Evolutionary conservation across 1,284 basidiomycete species (phyloP).

Genomic region (Leccinum pallidistipes): DNA sequence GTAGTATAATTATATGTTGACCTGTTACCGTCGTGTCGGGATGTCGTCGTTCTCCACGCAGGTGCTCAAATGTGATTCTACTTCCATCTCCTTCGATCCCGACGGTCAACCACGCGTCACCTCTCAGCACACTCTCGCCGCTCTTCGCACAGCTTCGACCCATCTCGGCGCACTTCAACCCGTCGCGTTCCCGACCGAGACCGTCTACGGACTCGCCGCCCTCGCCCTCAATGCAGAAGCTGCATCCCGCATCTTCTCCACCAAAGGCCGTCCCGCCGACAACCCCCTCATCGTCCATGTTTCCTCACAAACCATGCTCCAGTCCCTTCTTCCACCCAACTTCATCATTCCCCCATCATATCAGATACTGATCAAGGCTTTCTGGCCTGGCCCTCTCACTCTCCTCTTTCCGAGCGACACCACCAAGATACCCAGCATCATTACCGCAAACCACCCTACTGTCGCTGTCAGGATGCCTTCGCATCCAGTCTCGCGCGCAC

Average conservation of each 20-base stretch:
- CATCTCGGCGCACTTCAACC: constrained; percentile 47
- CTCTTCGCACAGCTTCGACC: constrained; percentile 49
- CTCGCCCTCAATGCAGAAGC: constrained; percentile 73
- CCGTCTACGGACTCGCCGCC: constrained; percentile 96
- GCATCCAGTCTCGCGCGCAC: constrained; percentile 88
- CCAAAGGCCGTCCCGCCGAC: constrained; percentile 92
- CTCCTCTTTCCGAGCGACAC: constrained; percentile 83
- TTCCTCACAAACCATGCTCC: constrained; percentile 83
- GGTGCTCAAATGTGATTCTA: constrained; percentile 55
- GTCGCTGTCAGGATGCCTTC: constrained; percentile 95
- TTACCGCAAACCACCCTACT: constrained; percentile 80
- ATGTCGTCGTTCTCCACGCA: constrained; percentile 18
- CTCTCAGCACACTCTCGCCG: constrained; percentile 44
- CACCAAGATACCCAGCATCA: constrained; percentile 56
- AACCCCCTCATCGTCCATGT: constrained; percentile 99
- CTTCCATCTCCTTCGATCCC: constrained; percentile 50
- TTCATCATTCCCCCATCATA: constrained; percentile 68
- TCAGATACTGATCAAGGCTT: constrained; percentile 70
- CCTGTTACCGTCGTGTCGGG: not conserved
- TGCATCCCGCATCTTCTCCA: constrained; percentile 76
- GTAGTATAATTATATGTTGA: not conserved
- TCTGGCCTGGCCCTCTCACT: constrained; percentile 97
- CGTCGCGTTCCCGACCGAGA: constrained; percentile 97
- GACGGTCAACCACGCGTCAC: constrained; percentile 44
- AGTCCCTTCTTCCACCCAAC: constrained; percentile 62